phyloP scores from a whole-genome alignment of 495 filamentous ascomycete species.

The Neurospora terricola region DNA sequence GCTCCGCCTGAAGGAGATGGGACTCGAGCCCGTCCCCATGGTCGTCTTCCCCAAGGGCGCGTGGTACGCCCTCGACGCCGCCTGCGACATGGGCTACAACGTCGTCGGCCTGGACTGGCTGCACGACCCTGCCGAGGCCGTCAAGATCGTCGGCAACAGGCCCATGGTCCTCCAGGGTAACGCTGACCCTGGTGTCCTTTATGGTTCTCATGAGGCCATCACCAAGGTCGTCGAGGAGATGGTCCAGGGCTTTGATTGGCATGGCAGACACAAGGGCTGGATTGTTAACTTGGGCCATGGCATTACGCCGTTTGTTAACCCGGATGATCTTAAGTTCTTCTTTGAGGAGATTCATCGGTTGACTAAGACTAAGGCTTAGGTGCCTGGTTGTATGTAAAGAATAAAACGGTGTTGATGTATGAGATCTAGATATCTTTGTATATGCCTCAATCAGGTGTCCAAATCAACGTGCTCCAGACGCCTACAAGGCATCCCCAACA shows the following conservation, averaged over 20 bases:
- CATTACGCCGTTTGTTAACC: constrained; percentile 87
- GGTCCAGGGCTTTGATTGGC: constrained; percentile 68
- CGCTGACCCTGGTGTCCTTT: constrained; percentile 86
- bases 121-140: constrained; percentile 77
- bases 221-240: constrained; percentile 70
- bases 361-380: constrained; percentile 23
- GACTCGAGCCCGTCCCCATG: constrained; percentile 79
- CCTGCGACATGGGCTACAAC: constrained; percentile 83
- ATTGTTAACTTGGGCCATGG: constrained; percentile 87
- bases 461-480: background rate
- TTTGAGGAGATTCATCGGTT: constrained; percentile 84
- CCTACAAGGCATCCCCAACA: constrained; percentile 8
- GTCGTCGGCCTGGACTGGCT: constrained; percentile 93
- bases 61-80: constrained; percentile 87
- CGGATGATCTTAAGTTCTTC: constrained; percentile 84
- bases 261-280: constrained; percentile 48
- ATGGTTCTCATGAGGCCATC: constrained; percentile 72
- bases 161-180: constrained; percentile 80
- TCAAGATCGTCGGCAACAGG: constrained; percentile 61
- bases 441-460: background rate
- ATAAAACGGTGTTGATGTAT: background rate
- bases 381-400: background rate
- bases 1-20: constrained; percentile 56
- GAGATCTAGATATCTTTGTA: background rate
- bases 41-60: constrained; percentile 99